These are phyloP conservation scores for Chytriomyces hyalinus DNA, from an alignment of 192 early-diverging fungal species.

Conservation along the genomic window DNA sequence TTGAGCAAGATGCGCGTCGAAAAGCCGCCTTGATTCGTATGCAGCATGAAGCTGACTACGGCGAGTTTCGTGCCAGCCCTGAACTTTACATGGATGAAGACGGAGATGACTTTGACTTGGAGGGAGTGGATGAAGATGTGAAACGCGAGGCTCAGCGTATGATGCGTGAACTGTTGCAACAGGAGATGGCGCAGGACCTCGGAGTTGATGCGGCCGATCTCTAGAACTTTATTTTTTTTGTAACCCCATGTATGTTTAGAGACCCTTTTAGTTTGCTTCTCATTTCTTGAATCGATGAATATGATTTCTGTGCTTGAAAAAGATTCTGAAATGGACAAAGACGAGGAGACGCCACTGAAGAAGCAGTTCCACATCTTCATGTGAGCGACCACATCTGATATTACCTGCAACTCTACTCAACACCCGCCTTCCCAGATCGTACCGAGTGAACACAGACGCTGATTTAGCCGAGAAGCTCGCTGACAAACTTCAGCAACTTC, in stretches of 20 bases:
- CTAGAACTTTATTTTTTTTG: neutral
- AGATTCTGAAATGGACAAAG: neutral
- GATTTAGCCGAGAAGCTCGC: constrained; percentile 21
- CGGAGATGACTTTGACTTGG: constrained; percentile 23
- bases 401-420: neutral
- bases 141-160: constrained; percentile 18
- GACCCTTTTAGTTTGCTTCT: too few relatives aligned
- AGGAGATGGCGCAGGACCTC: constrained; percentile 26
- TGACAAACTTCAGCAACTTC: constrained; percentile 26
- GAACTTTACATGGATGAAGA: constrained; percentile 2
- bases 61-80: neutral
- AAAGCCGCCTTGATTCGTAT: constrained; percentile 24
- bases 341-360: neutral
- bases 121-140: constrained; percentile 30
- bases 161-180: constrained; percentile 30
- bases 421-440: neutral
- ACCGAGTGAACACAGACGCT: constrained; percentile 31
- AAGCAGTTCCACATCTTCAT: constrained; percentile 23
- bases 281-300: neutral
- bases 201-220: constrained; percentile 5
- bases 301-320: neutral
- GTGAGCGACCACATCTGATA: neutral
- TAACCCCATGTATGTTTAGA: neutral
- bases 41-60: constrained; percentile 24
- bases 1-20: constrained; percentile 18